Evolutionary conservation across 805 yeast species (phyloP).

Genomic region (Scheffersomyces amazonensis): DNA sequence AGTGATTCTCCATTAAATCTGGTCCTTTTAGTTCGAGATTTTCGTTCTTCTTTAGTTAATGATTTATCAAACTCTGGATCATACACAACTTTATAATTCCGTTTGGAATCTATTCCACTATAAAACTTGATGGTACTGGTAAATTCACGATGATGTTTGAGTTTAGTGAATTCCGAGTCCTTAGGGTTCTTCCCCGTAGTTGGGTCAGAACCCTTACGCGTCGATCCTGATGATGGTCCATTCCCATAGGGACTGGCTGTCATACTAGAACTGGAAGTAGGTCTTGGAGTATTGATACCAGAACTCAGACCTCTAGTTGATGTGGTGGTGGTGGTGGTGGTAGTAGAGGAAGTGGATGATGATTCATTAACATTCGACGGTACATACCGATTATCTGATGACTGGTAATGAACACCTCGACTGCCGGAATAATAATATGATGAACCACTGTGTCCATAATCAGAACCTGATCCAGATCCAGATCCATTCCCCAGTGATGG

Average conservation of each 20-base stretch:
- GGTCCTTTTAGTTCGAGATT: conserved; percentile 35
- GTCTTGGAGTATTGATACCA: not conserved
- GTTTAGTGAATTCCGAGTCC: conserved; percentile 25
- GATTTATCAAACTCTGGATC: conserved; percentile 45
- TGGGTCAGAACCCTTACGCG: conserved; percentile 30
- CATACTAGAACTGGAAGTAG: conserved; percentile 1
- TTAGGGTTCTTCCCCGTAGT: conserved; percentile 28
- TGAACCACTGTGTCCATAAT: not conserved
- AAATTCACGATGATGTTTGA: conserved; percentile 27
- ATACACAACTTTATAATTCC: conserved; percentile 43
- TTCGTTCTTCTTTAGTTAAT: conserved; percentile 29
- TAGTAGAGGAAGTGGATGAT: not conserved
- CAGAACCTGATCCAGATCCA: no score
- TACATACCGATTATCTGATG: not conserved
- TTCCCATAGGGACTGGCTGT: not conserved
- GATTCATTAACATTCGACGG: conserved; percentile 1
- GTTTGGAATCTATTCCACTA: conserved; percentile 14
- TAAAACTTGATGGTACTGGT: conserved; percentile 7
- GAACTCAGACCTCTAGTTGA: not conserved
- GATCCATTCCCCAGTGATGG: no score
- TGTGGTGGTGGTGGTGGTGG: not conserved
- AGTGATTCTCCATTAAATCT: conserved; percentile 31
- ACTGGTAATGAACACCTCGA: not conserved
- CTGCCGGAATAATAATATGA: not conserved
- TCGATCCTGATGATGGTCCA: not conserved